phyloP scores from a whole-genome alignment of 2,329 filamentous ascomycete species.

The Arthroderma sp. region DNA sequence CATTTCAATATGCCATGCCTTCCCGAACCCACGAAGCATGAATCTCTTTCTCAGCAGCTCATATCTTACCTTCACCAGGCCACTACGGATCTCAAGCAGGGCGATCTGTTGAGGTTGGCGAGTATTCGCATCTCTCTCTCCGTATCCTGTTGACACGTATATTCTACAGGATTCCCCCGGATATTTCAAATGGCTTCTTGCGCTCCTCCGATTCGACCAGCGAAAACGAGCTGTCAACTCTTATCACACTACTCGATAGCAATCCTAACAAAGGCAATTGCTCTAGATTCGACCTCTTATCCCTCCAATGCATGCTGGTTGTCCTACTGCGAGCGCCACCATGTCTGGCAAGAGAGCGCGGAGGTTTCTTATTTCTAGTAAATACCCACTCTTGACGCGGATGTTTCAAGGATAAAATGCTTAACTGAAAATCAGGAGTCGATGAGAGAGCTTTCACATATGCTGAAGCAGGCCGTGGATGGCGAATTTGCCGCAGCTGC shows the following conservation, averaged over 20 bases:
- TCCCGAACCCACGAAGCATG: no score
- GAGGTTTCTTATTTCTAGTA: conserved; percentile 11
- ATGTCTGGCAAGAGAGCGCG: conserved; percentile 8
- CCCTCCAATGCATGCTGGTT: conserved; percentile 10
- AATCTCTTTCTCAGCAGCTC: not conserved
- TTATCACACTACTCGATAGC: conserved; percentile 8
- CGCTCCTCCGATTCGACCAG: conserved; percentile 1
- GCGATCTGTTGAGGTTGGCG: conserved; percentile 5
- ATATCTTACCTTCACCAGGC: conserved; percentile 4
- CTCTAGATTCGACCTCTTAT: conserved; percentile 8
- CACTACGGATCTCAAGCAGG: not conserved
- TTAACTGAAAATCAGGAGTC: conserved; percentile 1
- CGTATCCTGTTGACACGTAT: not conserved
- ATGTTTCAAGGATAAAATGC: no score
- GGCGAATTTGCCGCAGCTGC: conserved; percentile 4
- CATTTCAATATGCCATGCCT: no score
- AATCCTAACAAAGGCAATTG: conserved; percentile 4
- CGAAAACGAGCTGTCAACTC: not conserved
- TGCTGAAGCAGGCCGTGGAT: not conserved
- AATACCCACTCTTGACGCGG: not conserved
- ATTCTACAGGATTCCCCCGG: conserved; percentile 5
- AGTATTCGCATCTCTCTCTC: not conserved
- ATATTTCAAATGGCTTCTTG: conserved; percentile 5
- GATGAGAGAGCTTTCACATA: conserved; percentile 6
- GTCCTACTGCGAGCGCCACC: conserved; percentile 8